phyloP scores from a whole-genome alignment of 2,329 filamentous ascomycete genomes.

The Diplodia scrobiculata region DNA sequence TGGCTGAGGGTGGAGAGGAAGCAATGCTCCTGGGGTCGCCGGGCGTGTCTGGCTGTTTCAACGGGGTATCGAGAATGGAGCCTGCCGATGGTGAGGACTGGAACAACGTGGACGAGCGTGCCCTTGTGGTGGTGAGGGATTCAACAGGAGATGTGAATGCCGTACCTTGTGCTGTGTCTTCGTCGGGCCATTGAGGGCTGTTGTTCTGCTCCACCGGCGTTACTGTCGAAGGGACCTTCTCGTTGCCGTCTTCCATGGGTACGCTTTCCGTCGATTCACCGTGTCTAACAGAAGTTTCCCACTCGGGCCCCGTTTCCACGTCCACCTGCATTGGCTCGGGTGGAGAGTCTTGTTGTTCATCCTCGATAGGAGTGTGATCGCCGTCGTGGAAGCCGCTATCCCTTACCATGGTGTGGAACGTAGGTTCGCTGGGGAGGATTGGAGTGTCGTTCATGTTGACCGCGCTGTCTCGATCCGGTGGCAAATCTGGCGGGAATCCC shows the following conservation, averaged over 20 bases:
- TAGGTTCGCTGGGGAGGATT: constrained; percentile 38
- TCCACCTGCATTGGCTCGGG: background rate
- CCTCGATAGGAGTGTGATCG: constrained; percentile 9
- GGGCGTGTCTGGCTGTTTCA: constrained; percentile 35
- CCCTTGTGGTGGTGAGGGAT: constrained; percentile 39
- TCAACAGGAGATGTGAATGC: constrained; percentile 35
- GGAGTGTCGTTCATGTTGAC: constrained; percentile 52
- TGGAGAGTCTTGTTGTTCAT: constrained; percentile 5
- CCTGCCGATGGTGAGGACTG: constrained; percentile 43
- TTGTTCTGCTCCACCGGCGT: constrained; percentile 29
- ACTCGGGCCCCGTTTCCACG: constrained; percentile 33
- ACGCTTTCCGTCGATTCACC: background rate
- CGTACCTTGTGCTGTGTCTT: constrained; percentile 29
- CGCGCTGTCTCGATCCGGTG: constrained; percentile 43
- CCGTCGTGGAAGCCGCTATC: constrained; percentile 50
- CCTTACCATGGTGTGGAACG: constrained; percentile 39
- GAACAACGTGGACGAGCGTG: constrained; percentile 43
- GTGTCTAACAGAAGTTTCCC: constrained; percentile 29
- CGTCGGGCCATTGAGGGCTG: constrained; percentile 30
- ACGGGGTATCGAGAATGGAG: constrained; percentile 29
- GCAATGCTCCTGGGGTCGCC: constrained; percentile 24
- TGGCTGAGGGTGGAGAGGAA: constrained; percentile 27
- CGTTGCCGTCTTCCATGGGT: background rate
- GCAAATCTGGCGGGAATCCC: constrained; percentile 41
- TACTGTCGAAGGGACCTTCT: background rate